These are phyloP conservation scores for Penicillium simplicissimum DNA, from an alignment of 495 filamentous ascomycete genomes.

Conservation along the genomic window DNA sequence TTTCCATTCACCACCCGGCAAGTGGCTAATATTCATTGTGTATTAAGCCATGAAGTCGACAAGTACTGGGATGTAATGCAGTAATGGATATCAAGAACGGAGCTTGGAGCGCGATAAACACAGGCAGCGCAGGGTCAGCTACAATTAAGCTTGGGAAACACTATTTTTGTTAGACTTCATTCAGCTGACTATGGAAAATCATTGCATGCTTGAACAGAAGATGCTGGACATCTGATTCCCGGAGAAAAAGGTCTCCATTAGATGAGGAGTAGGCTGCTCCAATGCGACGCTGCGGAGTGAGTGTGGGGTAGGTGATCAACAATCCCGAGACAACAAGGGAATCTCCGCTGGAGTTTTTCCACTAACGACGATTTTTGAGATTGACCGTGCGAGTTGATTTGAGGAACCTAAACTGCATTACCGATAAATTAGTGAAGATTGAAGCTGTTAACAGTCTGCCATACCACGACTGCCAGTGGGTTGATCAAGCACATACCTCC, in stretches of 20 bases:
- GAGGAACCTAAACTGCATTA: not conserved
- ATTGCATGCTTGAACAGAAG: not conserved
- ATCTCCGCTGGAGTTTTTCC: slow-evolving; percentile 13
- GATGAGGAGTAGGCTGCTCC: not conserved
- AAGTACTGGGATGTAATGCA: no score
- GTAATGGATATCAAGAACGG: no score
- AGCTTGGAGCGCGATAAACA: no score
- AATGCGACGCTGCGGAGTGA: slow-evolving; percentile 15
- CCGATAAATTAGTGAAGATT: not conserved
- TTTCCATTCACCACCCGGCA: no score
- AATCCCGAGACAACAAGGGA: not conserved
- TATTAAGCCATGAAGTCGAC: no score
- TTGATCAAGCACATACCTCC: not conserved
- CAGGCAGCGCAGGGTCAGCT: no score
- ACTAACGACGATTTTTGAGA: not conserved
- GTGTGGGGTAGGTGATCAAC: slow-evolving; percentile 13
- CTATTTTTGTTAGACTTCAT: not conserved
- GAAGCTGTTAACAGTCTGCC: not conserved
- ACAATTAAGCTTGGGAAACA: no score
- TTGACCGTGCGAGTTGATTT: not conserved
- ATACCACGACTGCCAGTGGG: not conserved
- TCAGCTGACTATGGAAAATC: not conserved
- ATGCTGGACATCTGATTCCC: not conserved
- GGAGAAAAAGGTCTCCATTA: not conserved
- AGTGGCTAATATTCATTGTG: no score